Conservation (phyloP, 495 filamentous ascomycete genomes). For the Lineolata rhizophorae region DNA sequence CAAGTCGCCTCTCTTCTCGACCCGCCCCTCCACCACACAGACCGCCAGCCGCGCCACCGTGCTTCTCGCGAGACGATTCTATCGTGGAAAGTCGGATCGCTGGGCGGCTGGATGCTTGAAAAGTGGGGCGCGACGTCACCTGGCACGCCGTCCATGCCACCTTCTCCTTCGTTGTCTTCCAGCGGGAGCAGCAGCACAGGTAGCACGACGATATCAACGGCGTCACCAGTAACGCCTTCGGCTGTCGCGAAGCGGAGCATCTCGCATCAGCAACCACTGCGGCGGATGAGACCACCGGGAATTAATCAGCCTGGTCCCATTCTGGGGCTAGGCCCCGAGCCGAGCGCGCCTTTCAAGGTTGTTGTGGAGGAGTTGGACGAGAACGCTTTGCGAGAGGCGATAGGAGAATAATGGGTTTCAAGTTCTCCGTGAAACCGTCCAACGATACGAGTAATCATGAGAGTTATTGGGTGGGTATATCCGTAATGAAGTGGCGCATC, state of each 20-base stretch:
- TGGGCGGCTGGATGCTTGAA: background rate
- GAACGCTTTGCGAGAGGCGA: constrained; percentile 13
- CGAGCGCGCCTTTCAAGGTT: constrained; percentile 8
- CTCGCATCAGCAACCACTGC: background rate
- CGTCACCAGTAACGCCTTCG: background rate
- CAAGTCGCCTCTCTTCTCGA: too few species aligned
- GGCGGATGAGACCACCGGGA: constrained; percentile 10
- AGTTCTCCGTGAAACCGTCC: too few species aligned
- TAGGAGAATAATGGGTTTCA: constrained; percentile 5
- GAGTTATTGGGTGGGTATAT: too few species aligned
- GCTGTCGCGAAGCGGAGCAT: constrained; percentile 1
- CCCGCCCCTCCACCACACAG: too few species aligned
- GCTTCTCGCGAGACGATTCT: too few species aligned
- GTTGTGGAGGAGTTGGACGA: constrained; percentile 13
- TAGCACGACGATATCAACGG: background rate
- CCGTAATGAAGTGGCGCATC: too few species aligned
- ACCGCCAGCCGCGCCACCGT: too few species aligned
- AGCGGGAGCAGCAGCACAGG: background rate
- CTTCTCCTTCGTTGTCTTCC: background rate
- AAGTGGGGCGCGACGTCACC: background rate
- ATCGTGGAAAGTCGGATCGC: too few species aligned
- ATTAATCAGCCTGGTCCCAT: constrained; percentile 18
- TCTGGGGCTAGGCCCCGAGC: constrained; percentile 13
- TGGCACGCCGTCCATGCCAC: background rate
- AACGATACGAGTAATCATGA: too few species aligned